A percentile compares a stretch with the other conserved stretches of the same genome.
Conservation (phyloP, 2,329 filamentous ascomycete species). For the Colletotrichum theobromicola region DNA sequence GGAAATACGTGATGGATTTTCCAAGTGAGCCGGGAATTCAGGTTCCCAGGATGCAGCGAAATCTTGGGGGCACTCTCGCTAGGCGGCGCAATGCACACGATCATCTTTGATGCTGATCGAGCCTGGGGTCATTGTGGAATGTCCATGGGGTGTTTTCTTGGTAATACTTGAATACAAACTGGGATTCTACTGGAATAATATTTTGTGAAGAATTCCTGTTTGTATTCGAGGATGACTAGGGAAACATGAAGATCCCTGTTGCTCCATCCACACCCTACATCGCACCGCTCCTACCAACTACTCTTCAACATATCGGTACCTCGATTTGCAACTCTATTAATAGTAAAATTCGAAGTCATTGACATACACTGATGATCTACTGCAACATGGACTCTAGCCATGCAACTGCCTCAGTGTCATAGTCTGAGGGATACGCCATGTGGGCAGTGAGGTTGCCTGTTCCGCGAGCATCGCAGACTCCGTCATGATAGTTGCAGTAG, state of each 20-base stretch:
- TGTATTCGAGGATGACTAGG: neutral
- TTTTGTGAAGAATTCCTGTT: neutral
- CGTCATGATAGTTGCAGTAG: neutral
- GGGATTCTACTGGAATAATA: neutral
- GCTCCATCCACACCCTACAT: neutral
- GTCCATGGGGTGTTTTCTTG: neutral
- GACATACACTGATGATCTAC: neutral
- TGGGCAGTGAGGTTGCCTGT: neutral
- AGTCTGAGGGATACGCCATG: neutral
- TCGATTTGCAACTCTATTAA: neutral
- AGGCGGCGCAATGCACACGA: neutral
- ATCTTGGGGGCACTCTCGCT: neutral
- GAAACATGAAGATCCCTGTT: neutral
- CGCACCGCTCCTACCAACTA: neutral
- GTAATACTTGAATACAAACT: neutral
- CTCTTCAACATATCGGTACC: neutral
- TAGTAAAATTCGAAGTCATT: neutral
- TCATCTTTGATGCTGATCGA: neutral
- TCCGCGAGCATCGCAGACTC: neutral
- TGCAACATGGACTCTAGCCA: neutral
- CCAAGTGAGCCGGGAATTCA: neutral
- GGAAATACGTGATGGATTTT: slow-evolving; percentile 47
- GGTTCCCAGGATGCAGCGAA: too few relatives aligned
- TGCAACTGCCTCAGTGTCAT: neutral
- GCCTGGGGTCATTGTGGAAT: neutral